phyloP scores from a whole-genome alignment of 495 filamentous ascomycete species.

The Entonaema liquescens region DNA sequence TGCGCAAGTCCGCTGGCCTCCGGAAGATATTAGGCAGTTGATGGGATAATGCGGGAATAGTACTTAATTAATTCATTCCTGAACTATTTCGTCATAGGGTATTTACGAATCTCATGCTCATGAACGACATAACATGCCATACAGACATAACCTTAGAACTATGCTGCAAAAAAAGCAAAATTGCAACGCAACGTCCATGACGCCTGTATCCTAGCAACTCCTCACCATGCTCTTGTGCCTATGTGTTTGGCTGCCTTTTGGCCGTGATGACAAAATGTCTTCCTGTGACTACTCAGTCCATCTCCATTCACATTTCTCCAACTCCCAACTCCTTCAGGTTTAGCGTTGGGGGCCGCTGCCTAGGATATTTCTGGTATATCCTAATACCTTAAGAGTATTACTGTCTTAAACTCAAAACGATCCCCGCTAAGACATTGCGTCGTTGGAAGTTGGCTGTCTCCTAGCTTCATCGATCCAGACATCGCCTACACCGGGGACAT shows the following conservation, averaged over 20 bases:
- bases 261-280: background rate
- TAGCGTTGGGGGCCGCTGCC: background rate
- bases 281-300: background rate
- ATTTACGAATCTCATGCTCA: constrained; percentile 23
- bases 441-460: background rate
- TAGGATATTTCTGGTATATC: background rate
- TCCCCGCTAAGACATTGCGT: constrained; percentile 9
- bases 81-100: constrained; percentile 22
- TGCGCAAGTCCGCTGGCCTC: constrained; percentile 95
- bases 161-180: background rate
- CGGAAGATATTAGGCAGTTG: constrained; percentile 88
- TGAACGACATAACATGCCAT: constrained; percentile 2
- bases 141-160: constrained; percentile 12
- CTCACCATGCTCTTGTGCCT: constrained; percentile 3
- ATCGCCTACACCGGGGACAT: constrained; percentile 35
- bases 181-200: constrained; percentile 25
- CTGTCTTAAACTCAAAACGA: background rate
- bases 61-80: constrained; percentile 3
- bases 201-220: constrained; percentile 40
- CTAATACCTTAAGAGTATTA: background rate
- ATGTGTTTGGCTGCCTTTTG: background rate
- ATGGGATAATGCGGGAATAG: constrained; percentile 77
- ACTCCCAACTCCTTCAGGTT: background rate
- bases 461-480: constrained; percentile 32
- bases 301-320: background rate